Evolutionary conservation across 2,329 filamentous ascomycete genomes (phyloP).

Genomic region (Claviceps sp.): DNA sequence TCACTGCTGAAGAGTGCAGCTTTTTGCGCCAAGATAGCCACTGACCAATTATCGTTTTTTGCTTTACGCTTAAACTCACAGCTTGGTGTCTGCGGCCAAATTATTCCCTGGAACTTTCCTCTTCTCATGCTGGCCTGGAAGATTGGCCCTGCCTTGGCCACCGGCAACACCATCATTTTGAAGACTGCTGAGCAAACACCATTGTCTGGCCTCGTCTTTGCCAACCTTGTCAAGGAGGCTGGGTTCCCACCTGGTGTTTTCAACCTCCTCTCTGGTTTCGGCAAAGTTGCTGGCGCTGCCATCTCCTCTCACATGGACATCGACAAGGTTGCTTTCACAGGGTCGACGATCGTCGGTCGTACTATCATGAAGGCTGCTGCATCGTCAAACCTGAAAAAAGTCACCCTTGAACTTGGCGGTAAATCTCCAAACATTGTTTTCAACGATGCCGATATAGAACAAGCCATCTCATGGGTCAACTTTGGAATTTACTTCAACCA

Average conservation of each 20-base stretch:
- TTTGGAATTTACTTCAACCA: constrained; percentile 54
- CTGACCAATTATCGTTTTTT: background rate
- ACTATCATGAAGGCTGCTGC: constrained; percentile 72
- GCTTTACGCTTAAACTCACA: constrained; percentile 5
- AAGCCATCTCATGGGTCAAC: constrained; percentile 69
- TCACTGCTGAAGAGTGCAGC: background rate
- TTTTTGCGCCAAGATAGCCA: background rate
- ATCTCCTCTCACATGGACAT: constrained; percentile 65
- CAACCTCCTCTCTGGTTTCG: constrained; percentile 68
- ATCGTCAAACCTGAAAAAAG: constrained; percentile 67
- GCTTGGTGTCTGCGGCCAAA: constrained; percentile 71
- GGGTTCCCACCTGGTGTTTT: constrained; percentile 68
- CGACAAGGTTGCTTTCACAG: constrained; percentile 76
- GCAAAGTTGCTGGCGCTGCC: constrained; percentile 65
- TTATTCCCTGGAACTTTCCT: constrained; percentile 84
- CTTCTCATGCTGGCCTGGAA: constrained; percentile 76
- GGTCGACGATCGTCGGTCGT: constrained; percentile 60
- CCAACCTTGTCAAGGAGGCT: constrained; percentile 56
- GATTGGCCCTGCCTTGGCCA: constrained; percentile 59
- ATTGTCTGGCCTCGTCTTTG: constrained; percentile 52
- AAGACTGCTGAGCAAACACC: constrained; percentile 71
- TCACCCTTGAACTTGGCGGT: constrained; percentile 67
- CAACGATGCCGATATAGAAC: constrained; percentile 63
- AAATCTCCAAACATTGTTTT: constrained; percentile 75
- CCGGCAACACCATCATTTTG: constrained; percentile 58